phyloP scores from a whole-genome alignment of 2,329 filamentous ascomycete species.

The Elsinoe fawcettii region DNA sequence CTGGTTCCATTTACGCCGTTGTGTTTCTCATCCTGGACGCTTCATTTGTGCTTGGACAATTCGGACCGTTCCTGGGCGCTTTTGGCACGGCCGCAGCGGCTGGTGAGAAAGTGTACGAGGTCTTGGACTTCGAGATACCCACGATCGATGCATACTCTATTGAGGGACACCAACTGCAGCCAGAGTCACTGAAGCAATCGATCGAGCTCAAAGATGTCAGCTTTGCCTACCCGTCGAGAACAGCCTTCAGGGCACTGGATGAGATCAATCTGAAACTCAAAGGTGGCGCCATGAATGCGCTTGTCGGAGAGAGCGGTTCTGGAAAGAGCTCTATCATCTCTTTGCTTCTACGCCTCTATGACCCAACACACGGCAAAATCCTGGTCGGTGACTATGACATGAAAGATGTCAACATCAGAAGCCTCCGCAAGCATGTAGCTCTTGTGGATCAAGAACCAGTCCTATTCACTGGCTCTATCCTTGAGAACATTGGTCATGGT shows the following conservation, averaged over 20 bases:
- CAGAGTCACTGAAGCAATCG: conserved; percentile 21
- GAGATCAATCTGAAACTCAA: conserved; percentile 31
- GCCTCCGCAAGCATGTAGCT: conserved; percentile 35
- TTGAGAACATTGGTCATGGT: conserved; percentile 39
- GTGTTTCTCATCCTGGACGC: conserved; percentile 58
- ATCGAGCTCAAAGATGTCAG: conserved; percentile 33
- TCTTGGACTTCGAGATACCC: conserved; percentile 36
- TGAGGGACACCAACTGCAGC: conserved; percentile 20
- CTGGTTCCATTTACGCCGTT: conserved; percentile 53
- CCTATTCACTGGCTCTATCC: conserved; percentile 38
- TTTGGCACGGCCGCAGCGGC: conserved; percentile 48
- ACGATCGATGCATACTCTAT: conserved; percentile 34
- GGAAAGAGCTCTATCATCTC: conserved; percentile 40
- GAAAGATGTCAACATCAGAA: conserved; percentile 29
- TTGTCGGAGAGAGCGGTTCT: conserved; percentile 40
- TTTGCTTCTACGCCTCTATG: conserved; percentile 37
- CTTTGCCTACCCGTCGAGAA: conserved; percentile 40
- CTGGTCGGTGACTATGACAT: conserved; percentile 35
- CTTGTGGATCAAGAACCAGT: conserved; percentile 41
- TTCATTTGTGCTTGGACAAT: conserved; percentile 54
- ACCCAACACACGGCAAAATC: conserved; percentile 34
- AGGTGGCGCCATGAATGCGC: conserved; percentile 36
- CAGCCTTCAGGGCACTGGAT: conserved; percentile 34
- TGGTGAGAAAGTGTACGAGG: conserved; percentile 38
- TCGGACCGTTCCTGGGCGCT: conserved; percentile 54